Base-by-base conservation (phyloP, 306 rosid genomes). In the Ammopiptanthus mongolicus region DNA sequence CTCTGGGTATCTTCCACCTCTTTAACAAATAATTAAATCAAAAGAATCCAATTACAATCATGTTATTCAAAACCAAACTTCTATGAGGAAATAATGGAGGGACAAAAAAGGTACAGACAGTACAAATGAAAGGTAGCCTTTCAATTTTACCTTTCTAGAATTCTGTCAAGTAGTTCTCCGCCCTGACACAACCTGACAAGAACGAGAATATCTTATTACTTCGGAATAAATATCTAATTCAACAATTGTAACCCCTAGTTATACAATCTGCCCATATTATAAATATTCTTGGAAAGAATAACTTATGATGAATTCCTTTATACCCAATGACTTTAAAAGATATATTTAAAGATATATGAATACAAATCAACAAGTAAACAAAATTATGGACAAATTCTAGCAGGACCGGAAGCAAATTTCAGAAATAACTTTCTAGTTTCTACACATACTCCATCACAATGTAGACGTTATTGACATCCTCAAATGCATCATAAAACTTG, bases 1-100 rank as follows among this genome's bases (percentile, higher is more conserved):
- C 88, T 95, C 98, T 2, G 87, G 55, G 79, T 91, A 95, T 87
- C 95, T 91, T 86, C 98, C 98, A 78, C 97, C 98, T 86, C 98
- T 95, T 82, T 78, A 79, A 48, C 47, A 70, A 58, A 78, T 37
- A 67, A 74, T 37, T 51, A 65, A 82, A 69, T 37, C 50, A 73
- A 77, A 60, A 70, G 41, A 69, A 57, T 70, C 70, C 65, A 74
- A 42, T 81, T 29, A 73, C 37, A 82, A 59, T 72, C 71, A 60
- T 65, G 61, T 48, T 74, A 71, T 59, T 70, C 53, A 66, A 73
- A 65, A 53, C 17, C 22, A 17, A 55, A 80, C 81, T 63, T 36
- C 28, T 56, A 19, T 21, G 22, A 48, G 13, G 23, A 62, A 84
- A 72, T 12, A 56, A 71, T 1, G 44, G 11, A 63, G n/a, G 64